A percentile compares a stretch with the other conserved stretches of the same genome.
Evolutionary conservation across 2,329 filamentous ascomycete species (phyloP).

Genomic region (Niveomyces coronatus): DNA sequence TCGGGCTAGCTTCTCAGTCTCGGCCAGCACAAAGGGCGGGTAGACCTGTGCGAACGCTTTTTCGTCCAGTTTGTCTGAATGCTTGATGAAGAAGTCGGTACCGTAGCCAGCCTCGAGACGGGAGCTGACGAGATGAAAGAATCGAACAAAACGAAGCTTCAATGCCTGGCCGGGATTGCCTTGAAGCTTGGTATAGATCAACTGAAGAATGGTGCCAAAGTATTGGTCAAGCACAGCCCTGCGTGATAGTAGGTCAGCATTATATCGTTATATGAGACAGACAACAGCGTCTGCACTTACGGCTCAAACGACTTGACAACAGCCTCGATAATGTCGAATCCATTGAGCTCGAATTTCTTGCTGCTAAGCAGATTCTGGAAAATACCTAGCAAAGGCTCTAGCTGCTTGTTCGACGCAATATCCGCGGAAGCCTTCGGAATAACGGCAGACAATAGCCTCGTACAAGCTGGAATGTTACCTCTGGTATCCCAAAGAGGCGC

Average conservation of each 20-base stretch:
- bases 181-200: constrained; percentile 72
- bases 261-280: not conserved
- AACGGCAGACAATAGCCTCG: constrained; percentile 73
- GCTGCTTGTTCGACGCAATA: constrained; percentile 68
- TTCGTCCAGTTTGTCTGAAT: constrained; percentile 72
- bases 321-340: constrained; percentile 82
- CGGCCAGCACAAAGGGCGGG: constrained; percentile 73
- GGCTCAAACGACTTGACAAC: constrained; percentile 63
- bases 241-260: constrained; percentile 17
- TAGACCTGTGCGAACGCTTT: constrained; percentile 80
- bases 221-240: constrained; percentile 61
- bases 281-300: constrained; percentile 34
- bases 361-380: constrained; percentile 81
- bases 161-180: constrained; percentile 62
- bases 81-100: constrained; percentile 80
- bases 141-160: constrained; percentile 77
- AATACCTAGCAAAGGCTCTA: constrained; percentile 84
- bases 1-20: constrained; percentile 77
- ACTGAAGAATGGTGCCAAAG: constrained; percentile 67
- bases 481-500: constrained; percentile 83
- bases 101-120: constrained; percentile 71
- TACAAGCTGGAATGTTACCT: constrained; percentile 86
- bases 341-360: constrained; percentile 76
- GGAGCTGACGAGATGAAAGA: constrained; percentile 87
- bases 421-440: constrained; percentile 65